Conservation (phyloP, 164 flowering plant genomes). For the Berberis thunbergii region DNA sequence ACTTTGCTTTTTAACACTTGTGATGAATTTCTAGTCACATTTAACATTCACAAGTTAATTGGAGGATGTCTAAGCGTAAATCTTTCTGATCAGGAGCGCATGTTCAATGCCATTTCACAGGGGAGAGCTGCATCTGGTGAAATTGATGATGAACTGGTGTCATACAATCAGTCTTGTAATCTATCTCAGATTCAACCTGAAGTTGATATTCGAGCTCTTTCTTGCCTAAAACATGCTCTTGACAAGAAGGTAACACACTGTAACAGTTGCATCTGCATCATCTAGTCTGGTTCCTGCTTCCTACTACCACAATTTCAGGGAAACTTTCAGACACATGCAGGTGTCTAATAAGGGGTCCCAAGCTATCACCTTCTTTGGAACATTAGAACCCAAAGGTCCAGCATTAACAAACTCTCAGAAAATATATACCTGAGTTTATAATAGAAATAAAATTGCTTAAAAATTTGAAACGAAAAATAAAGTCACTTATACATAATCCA, state of each 20-base stretch:
- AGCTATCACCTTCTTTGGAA: too few relatives aligned
- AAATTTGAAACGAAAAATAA: too few relatives aligned
- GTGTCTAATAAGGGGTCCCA: too few relatives aligned
- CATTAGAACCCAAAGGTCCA: too few relatives aligned
- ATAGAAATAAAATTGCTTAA: too few relatives aligned
- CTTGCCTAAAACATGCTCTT: conserved; percentile 49
- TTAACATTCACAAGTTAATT: too few relatives aligned
- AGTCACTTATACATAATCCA: too few relatives aligned
- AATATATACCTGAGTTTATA: too few relatives aligned
- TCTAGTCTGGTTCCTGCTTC: background rate
- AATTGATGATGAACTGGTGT: conserved; percentile 21
- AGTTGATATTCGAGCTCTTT: conserved; percentile 56
- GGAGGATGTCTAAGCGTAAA: background rate
- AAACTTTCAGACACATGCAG: background rate
- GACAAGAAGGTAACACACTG: conserved; percentile 43
- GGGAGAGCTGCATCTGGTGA: conserved; percentile 32
- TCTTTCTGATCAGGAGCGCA: conserved; percentile 24
- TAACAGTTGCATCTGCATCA: background rate
- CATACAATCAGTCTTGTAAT: conserved; percentile 28
- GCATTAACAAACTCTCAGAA: too few relatives aligned
- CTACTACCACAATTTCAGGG: background rate
- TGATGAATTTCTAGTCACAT: background rate
- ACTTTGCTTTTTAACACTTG: too few relatives aligned
- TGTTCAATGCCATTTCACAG: conserved; percentile 24
- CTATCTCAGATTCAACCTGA: conserved; percentile 46